Percentiles rank a stretch among this genome's conserved stretches.
phyloP scores from a whole-genome alignment of 768 basidiomycete genomes.

The Leccinum uliginosum region DNA sequence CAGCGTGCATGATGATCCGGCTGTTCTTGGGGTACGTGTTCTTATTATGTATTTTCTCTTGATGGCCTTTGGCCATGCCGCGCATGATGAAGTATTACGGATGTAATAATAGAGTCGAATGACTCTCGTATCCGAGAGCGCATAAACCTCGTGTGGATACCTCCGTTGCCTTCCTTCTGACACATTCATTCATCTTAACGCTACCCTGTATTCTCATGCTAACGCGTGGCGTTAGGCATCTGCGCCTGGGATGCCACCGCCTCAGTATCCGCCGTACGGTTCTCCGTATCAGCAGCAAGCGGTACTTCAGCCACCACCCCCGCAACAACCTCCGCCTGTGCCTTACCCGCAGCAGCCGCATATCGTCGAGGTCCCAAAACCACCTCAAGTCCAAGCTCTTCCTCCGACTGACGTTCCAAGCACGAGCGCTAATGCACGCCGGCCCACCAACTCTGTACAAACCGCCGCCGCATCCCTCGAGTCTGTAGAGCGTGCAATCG shows the following conservation, averaged over 20 bases:
- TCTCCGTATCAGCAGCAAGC: constrained; percentile 31
- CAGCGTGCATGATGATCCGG: constrained; percentile 80
- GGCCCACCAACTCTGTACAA: constrained; percentile 51
- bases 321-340: constrained; percentile 27
- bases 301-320: constrained; percentile 29
- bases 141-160: constrained; percentile 45
- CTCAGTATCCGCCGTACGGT: constrained; percentile 28
- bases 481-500: constrained; percentile 58
- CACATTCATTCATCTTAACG: not conserved
- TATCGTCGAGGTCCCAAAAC: constrained; percentile 24
- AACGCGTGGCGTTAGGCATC: constrained; percentile 39
- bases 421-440: constrained; percentile 26
- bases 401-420: constrained; percentile 23
- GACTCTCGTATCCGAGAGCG: constrained; percentile 40
- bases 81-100: constrained; percentile 42
- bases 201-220: not conserved
- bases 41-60: not conserved
- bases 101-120: constrained; percentile 36
- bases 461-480: constrained; percentile 73
- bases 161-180: constrained; percentile 65
- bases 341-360: constrained; percentile 26
- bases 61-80: constrained; percentile 2
- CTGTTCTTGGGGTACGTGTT: constrained; percentile 70
- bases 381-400: constrained; percentile 14
- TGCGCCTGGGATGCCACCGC: constrained; percentile 36